phyloP scores from a whole-genome alignment of 305 asterid genomes.

The Striga hermonthica region DNA sequence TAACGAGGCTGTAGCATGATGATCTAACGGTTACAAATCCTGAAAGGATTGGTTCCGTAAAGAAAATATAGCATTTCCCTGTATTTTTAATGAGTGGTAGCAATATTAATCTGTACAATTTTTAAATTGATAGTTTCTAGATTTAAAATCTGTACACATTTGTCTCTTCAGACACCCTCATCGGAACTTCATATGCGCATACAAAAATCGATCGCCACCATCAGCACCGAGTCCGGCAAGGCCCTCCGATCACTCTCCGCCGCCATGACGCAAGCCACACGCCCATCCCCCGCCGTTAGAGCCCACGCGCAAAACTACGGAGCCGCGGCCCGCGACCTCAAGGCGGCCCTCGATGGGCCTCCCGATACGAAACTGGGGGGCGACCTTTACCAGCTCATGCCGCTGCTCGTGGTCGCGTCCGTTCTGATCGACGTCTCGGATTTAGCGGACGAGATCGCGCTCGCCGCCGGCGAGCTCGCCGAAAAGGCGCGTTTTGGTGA shows the following conservation, averaged over 20 bases:
- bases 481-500: slow-evolving; percentile 42
- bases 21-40: no score
- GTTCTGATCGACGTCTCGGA: slow-evolving; percentile 50
- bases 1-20: no score
- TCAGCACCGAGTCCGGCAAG: slow-evolving; percentile 52
- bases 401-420: slow-evolving; percentile 47
- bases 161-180: not conserved
- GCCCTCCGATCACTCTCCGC: slow-evolving; percentile 42
- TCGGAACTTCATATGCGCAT: slow-evolving; percentile 38
- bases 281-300: slow-evolving; percentile 32
- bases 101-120: no score
- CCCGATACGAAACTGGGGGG: slow-evolving; percentile 22
- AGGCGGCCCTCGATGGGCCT: slow-evolving; percentile 29
- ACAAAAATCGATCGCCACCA: slow-evolving; percentile 37
- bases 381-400: slow-evolving; percentile 42
- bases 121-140: no score
- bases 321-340: slow-evolving; percentile 43
- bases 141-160: no score
- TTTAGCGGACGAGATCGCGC: slow-evolving; percentile 43
- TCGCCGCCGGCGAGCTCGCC: slow-evolving; percentile 46
- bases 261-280: slow-evolving; percentile 41
- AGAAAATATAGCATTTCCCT: no score
- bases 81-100: no score
- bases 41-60: no score
- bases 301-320: slow-evolving; percentile 33